Evolutionary conservation across 257 asterid genomes (phyloP), one percentile per base, ranked within the genome.

Genomic region (Solanum peruvianum): DNA sequence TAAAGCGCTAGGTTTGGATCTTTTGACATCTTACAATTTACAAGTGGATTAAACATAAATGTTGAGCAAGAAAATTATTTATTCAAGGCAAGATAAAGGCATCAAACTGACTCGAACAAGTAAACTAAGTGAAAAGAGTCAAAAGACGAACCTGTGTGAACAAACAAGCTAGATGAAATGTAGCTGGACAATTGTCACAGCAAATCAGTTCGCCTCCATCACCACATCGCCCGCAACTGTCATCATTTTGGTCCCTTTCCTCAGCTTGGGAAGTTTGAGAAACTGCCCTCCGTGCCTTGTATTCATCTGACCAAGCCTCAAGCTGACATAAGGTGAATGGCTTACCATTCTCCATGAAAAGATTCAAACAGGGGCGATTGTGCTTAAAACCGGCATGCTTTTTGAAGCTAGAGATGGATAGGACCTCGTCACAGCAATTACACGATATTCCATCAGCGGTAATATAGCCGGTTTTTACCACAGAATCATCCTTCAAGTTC

Each of bases 141-240:
- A 83, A 88, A 31, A 90, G 75, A 83, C 94, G 86, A 83, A 97
- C 99, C 99, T 93, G 93, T 91, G 91, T 91, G 90, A 90, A 95
- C 92, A 97, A 91, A 94, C 99, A 97, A 86, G 96, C 92, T 92
- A 92, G 96, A 89, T 97, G 99, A 90, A 97, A 97, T n/a, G 99
- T 98, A 56, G 99, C 96, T 86, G 99, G 99, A 85, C 99, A 97
- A 91, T 90, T 96, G 91, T 97, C 99, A 88, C 99, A 97, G 82
- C 99, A 97, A 86, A 97, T 91, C 90, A 97, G 84, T 93, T 96
- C 98, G 49, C 99, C 99, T 77, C 92, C 99, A 88, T 94, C 98
- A 86, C 99, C 99, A 88, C 99, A 97, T 73, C 95, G 95, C 84
- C 99, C 99, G 69, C 99, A 97, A 88, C 97, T 97, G 88, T 97